Evolutionary conservation across 495 filamentous ascomycete species (phyloP), one percentile per base, ranked within the genome.

Genomic region (Aspergillus sclerotioniger): DNA sequence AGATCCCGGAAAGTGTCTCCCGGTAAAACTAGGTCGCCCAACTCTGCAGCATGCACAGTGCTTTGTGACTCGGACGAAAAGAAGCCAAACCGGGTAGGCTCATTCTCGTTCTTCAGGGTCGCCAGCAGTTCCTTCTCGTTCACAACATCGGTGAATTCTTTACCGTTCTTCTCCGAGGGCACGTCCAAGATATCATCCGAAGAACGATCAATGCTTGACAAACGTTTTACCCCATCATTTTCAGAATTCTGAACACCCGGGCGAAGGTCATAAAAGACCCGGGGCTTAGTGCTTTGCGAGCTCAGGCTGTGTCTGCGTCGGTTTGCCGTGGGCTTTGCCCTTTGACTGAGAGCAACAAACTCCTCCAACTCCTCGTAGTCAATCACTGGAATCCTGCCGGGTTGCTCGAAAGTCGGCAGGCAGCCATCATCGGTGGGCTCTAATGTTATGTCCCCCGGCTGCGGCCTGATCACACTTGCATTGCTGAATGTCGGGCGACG

Each of bases 41-140:
- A 78, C 58, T 94, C 90, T 0, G 90, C 81, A 25, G 94, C 90
- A 65, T 97, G 91, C 53, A 98, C 88, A 6, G 91, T 95, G 32
- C 88, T 88, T 65, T 97, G 91, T 64, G 90, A 86, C 32, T 92
- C 90, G 0, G 95, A 96, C 0, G 91, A 96, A 73, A 98, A 98
- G 73, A 98, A 97, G 56, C 90, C 92, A 71, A 94, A 97, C 0
- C 93, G 85, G 69, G 84, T 90, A 15, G 81, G 84, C 58, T 89
- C 84, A 59, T 76, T 79, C 44, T 70, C 71, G 37, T 75, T 79
- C 56, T 69, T 74, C 28, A 73, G 62, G 0, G 64, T 67, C 25
- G 71, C 62, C 4, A 76, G 59, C 16, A 65, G 53, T 20, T 63
- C 67, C 62, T 70, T 73, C 56, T 73, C 71, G 49, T 75, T 61